A percentile compares a stretch with the other conserved stretches of the same genome.
Evolutionary conservation across 2,329 filamentous ascomycete species (phyloP).

Genomic region (Rachicladosporium sp.): DNA sequence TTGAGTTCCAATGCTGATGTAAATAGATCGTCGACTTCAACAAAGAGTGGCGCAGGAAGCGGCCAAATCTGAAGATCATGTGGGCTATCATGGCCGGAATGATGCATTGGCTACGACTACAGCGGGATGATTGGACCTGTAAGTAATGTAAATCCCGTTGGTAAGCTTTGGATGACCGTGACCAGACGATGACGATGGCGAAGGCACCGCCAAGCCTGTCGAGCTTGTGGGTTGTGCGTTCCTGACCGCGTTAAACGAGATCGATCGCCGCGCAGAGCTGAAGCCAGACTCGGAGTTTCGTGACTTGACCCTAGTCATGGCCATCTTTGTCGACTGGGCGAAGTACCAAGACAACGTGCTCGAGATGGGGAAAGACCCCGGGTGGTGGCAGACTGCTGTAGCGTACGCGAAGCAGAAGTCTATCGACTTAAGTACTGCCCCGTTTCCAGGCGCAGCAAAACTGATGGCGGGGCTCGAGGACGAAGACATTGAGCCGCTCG

Average conservation of each 20-base stretch:
- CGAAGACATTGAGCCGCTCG: no score
- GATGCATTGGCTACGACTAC: conserved; percentile 4
- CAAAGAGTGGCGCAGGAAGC: conserved; percentile 6
- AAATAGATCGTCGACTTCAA: conserved; percentile 6
- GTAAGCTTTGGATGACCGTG: no score
- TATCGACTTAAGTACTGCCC: conserved; percentile 6
- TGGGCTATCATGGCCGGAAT: conserved; percentile 6
- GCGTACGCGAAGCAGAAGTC: conserved; percentile 1
- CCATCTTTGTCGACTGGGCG: no score
- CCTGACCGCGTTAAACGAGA: conserved; percentile 6
- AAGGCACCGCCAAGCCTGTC: conserved; percentile 3
- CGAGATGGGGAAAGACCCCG: no score
- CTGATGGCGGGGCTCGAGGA: no score
- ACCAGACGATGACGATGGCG: conserved; percentile 6
- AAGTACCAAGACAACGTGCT: no score
- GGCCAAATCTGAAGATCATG: conserved; percentile 5
- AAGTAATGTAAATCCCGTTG: no score
- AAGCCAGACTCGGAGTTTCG: conserved; percentile 8
- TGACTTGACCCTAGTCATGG: conserved; percentile 10
- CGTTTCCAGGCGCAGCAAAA: no score
- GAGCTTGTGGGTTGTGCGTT: conserved; percentile 6
- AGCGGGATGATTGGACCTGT: no score
- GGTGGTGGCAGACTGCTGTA: no score
- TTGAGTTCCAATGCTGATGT: background rate
- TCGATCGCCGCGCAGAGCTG: conserved; percentile 8